These are phyloP conservation scores for Colletotrichum liaoningense DNA, from an alignment of 2,329 filamentous ascomycete genomes.

Conservation along the genomic window DNA sequence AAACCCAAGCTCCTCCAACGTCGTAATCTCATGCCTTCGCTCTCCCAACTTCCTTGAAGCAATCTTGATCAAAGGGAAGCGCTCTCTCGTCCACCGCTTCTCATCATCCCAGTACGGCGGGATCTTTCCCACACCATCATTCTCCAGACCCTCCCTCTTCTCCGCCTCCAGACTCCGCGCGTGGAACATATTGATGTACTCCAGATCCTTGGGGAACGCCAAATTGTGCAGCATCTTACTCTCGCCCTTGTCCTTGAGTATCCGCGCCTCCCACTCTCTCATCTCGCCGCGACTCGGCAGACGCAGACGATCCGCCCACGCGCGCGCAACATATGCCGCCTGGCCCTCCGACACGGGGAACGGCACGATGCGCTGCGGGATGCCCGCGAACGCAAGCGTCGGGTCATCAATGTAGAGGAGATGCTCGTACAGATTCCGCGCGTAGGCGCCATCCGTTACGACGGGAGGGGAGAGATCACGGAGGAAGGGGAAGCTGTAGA, in stretches of 20 bases:
- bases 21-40: slow-evolving; percentile 46
- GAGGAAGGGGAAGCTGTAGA: slow-evolving; percentile 85
- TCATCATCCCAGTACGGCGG: slow-evolving; percentile 54
- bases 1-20: slow-evolving; percentile 62
- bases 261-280: slow-evolving; percentile 67
- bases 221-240: slow-evolving; percentile 53
- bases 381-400: slow-evolving; percentile 72
- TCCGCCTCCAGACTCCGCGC: slow-evolving; percentile 57
- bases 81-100: slow-evolving; percentile 52
- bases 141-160: slow-evolving; percentile 42
- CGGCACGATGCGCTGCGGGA: slow-evolving; percentile 77
- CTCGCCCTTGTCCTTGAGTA: slow-evolving; percentile 62
- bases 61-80: slow-evolving; percentile 54
- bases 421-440: slow-evolving; percentile 74
- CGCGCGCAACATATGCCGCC: slow-evolving; percentile 72
- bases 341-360: slow-evolving; percentile 79
- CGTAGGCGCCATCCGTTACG: slow-evolving; percentile 69
- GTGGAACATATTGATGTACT: slow-evolving; percentile 70
- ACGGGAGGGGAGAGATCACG: slow-evolving; percentile 56
- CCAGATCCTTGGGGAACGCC: slow-evolving; percentile 63
- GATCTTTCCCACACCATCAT: slow-evolving; percentile 49
- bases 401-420: slow-evolving; percentile 74
- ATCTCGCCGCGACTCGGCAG: slow-evolving; percentile 68
- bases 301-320: slow-evolving; percentile 71
- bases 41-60: slow-evolving; percentile 50